Conservation (phyloP, 148 eudicot species). For the Mesembryanthemum crystallinum region DNA sequence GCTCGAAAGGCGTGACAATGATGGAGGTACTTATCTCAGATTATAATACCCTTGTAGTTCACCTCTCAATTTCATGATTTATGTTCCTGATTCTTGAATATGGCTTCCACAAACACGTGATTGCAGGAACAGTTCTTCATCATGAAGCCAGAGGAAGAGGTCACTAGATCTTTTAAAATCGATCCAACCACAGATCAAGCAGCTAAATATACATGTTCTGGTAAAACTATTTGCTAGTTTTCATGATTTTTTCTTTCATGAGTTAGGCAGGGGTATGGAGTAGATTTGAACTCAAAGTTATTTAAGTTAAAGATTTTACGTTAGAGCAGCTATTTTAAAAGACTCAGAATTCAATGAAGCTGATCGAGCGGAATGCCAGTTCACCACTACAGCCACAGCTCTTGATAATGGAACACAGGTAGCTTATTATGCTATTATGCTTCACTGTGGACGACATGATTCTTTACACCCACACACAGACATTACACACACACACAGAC, state of each 20-base stretch:
- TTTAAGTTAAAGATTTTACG: neutral
- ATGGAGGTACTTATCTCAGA: constrained; percentile 64
- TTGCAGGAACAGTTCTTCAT: constrained; percentile 86
- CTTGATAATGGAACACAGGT: constrained; percentile 96
- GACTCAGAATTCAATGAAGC: constrained; percentile 82
- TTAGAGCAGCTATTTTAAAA: constrained; percentile 77
- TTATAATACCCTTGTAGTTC: neutral
- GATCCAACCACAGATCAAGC: constrained; percentile 83
- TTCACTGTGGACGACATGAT: no score
- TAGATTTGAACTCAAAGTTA: neutral
- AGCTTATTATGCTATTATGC: no score
- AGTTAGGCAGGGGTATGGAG: neutral
- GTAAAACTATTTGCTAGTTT: constrained; percentile 30
- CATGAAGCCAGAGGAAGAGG: constrained; percentile 77
- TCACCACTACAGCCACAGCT: constrained; percentile 86
- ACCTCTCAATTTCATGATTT: neutral
- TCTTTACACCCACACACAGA: no score
- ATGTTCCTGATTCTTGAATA: neutral
- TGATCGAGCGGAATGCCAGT: constrained; percentile 95
- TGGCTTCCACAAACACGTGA: constrained; percentile 4
- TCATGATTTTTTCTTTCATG: neutral
- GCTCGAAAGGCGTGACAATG: constrained; percentile 75
- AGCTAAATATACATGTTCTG: constrained; percentile 72
- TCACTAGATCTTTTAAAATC: constrained; percentile 62
- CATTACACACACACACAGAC: no score